phyloP scores from a whole-genome alignment of 2,329 filamentous ascomycete genomes.

The Boeremia exigua region DNA sequence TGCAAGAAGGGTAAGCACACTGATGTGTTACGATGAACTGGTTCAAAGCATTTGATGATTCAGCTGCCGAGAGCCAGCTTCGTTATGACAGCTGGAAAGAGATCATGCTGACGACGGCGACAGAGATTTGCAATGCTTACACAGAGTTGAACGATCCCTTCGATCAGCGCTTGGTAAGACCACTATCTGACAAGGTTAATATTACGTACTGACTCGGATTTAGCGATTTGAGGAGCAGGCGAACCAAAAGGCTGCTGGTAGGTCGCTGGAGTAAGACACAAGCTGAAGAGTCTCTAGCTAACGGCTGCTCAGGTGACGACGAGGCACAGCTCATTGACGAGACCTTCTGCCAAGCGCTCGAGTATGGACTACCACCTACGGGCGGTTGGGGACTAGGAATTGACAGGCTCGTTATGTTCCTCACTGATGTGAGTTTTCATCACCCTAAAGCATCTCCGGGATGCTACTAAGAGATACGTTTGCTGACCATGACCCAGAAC shows the following conservation, averaged over 20 bases:
- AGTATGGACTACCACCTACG: slow-evolving; percentile 87
- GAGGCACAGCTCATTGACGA: slow-evolving; percentile 96
- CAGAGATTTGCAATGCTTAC: slow-evolving; percentile 92
- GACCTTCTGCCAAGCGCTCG: slow-evolving; percentile 88
- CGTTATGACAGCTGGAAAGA: not conserved
- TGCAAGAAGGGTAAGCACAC: slow-evolving; percentile 70
- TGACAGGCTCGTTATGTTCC: slow-evolving; percentile 91
- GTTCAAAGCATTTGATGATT: too few species aligned
- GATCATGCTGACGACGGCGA: not conserved
- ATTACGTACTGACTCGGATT: not conserved
- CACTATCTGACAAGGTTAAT: not conserved
- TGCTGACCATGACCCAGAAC: slow-evolving; percentile 48
- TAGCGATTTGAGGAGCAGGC: slow-evolving; percentile 80
- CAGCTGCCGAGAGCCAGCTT: not conserved
- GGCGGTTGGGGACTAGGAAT: slow-evolving; percentile 97
- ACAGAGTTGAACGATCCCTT: slow-evolving; percentile 98
- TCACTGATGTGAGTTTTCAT: slow-evolving; percentile 70
- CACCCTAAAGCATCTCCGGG: not conserved
- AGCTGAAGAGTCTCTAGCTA: not conserved
- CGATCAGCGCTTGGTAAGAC: slow-evolving; percentile 71
- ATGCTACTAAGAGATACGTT: not conserved
- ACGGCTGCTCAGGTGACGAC: slow-evolving; percentile 77
- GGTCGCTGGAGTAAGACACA: not conserved
- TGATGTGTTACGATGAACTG: not conserved
- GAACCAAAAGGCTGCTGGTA: slow-evolving; percentile 70